Evolutionary conservation across 2,329 filamentous ascomycete species (phyloP).

Genomic region (Emericellopsis atlantica): DNA sequence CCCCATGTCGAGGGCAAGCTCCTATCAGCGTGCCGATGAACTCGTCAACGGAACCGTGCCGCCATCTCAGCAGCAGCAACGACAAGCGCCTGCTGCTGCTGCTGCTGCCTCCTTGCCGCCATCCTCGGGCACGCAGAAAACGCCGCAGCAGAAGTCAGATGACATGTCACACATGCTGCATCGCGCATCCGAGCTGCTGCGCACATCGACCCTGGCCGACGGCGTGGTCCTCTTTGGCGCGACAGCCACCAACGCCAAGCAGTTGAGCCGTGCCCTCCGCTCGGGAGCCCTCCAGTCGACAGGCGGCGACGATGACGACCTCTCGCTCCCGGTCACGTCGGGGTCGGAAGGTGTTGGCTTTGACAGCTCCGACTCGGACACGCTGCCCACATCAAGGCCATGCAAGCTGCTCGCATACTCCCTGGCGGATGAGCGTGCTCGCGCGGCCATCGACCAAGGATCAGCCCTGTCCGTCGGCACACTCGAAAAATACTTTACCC

Average conservation of each 20-base stretch:
- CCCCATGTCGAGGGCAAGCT: not conserved
- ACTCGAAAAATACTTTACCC: conserved; percentile 15
- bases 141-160: conserved; percentile 2
- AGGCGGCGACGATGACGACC: conserved; percentile 8
- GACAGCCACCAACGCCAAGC: conserved; percentile 8
- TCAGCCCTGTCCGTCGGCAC: conserved; percentile 13
- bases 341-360: conserved; percentile 10
- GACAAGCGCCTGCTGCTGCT: not conserved
- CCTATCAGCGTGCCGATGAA: not conserved
- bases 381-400: conserved; percentile 11
- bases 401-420: conserved; percentile 16
- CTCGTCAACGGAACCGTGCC: not conserved
- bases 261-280: conserved; percentile 2
- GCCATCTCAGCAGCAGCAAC: not conserved
- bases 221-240: conserved; percentile 17
- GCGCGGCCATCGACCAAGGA: conserved; percentile 12
- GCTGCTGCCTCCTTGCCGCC: not conserved
- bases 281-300: conserved; percentile 2
- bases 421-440: conserved; percentile 10
- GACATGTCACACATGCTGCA: conserved; percentile 12
- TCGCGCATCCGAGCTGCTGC: conserved; percentile 14
- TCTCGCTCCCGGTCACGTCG: conserved; percentile 2
- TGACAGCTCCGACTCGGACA: conserved; percentile 16
- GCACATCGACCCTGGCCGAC: conserved; percentile 15
- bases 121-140: not conserved